A percentile compares a stretch with the other conserved stretches of the same genome.
Evolutionary conservation across 768 basidiomycete species (phyloP).

Genomic region (Asterophora parasitica): DNA sequence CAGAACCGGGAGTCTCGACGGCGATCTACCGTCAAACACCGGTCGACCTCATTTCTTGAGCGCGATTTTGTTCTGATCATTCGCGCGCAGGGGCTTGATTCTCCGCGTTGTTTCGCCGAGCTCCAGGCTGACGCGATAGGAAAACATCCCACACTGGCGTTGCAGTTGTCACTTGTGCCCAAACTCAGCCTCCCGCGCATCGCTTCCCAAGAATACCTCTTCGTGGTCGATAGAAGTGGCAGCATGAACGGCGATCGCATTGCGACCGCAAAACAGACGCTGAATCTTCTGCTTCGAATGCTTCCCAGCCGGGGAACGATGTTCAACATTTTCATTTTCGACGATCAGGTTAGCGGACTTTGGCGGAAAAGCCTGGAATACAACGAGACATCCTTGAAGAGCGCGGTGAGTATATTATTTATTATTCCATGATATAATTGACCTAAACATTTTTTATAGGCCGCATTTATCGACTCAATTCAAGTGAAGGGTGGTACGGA

Average conservation of each 20-base stretch:
- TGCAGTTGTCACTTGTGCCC: slow-evolving; percentile 55
- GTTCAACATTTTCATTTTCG: slow-evolving; percentile 63
- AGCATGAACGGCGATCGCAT: slow-evolving; percentile 45
- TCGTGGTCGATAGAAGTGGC: slow-evolving; percentile 54
- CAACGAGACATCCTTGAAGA: slow-evolving; percentile 23
- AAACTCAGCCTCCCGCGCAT: slow-evolving; percentile 40
- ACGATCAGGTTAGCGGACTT: slow-evolving; percentile 21
- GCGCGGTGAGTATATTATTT: slow-evolving; percentile 31
- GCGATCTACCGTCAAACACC: slow-evolving; percentile 34
- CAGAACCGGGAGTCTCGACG: slow-evolving; percentile 32
- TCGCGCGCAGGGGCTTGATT: slow-evolving; percentile 43
- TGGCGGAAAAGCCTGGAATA: slow-evolving; percentile 34
- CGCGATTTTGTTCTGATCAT: slow-evolving; percentile 50
- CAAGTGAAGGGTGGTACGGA: slow-evolving; percentile 50
- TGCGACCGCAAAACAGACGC: slow-evolving; percentile 41
- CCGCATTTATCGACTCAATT: slow-evolving; percentile 34
- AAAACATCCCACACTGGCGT: slow-evolving; percentile 32
- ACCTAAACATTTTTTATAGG: too few relatives aligned
- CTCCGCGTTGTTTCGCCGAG: slow-evolving; percentile 55
- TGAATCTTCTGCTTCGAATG: slow-evolving; percentile 43
- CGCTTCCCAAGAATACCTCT: slow-evolving; percentile 50
- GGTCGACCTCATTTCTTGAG: slow-evolving; percentile 37
- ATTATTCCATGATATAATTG: background rate
- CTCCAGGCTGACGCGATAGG: slow-evolving; percentile 22
- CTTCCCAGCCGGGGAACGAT: slow-evolving; percentile 36